These are phyloP conservation scores for Colletotrichum lentis DNA, from an alignment of 2,329 filamentous ascomycete species.

Conservation along the genomic window DNA sequence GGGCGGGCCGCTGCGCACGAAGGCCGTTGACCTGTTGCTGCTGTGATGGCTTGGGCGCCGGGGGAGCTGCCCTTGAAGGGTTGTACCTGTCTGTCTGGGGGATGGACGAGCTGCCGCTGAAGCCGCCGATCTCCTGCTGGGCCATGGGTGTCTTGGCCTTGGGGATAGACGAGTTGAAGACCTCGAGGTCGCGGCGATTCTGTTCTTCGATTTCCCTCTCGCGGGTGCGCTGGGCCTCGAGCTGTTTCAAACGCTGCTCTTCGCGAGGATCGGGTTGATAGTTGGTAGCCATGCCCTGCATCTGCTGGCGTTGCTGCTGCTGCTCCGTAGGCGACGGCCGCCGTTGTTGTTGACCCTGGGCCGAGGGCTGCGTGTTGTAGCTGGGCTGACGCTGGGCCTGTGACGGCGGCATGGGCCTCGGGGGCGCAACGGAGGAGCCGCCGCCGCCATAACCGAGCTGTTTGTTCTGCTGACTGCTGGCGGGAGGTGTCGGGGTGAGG, in stretches of 20 bases:
- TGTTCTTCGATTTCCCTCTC: constrained; percentile 69
- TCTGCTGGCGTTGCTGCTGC: constrained; percentile 64
- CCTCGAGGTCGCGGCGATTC: constrained; percentile 78
- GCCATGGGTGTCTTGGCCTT: constrained; percentile 82
- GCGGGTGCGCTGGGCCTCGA: constrained; percentile 65
- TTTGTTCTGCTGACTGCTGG: constrained; percentile 65
- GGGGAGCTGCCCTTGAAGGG: constrained; percentile 83
- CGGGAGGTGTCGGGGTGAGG: constrained; percentile 72
- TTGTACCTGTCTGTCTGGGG: constrained; percentile 76
- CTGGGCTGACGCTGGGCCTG: constrained; percentile 54
- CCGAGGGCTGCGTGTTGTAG: constrained; percentile 51
- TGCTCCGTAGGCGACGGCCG: constrained; percentile 57
- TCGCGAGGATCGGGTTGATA: constrained; percentile 64
- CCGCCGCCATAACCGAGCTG: constrained; percentile 67
- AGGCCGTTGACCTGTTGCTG: constrained; percentile 65
- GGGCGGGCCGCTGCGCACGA: constrained; percentile 81
- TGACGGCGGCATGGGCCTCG: constrained; percentile 68
- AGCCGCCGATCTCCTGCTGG: constrained; percentile 87
- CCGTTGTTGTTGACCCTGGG: constrained; percentile 52
- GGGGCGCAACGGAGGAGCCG: constrained; percentile 70
- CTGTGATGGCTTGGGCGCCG: constrained; percentile 70
- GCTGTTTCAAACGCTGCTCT: constrained; percentile 69
- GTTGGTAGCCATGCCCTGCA: constrained; percentile 64
- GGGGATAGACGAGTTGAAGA: constrained; percentile 88
- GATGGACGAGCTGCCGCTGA: constrained; percentile 60